These are phyloP conservation scores for Coemansia sp. DNA, from an alignment of 192 early-diverging fungal species.

Conservation along the genomic window DNA sequence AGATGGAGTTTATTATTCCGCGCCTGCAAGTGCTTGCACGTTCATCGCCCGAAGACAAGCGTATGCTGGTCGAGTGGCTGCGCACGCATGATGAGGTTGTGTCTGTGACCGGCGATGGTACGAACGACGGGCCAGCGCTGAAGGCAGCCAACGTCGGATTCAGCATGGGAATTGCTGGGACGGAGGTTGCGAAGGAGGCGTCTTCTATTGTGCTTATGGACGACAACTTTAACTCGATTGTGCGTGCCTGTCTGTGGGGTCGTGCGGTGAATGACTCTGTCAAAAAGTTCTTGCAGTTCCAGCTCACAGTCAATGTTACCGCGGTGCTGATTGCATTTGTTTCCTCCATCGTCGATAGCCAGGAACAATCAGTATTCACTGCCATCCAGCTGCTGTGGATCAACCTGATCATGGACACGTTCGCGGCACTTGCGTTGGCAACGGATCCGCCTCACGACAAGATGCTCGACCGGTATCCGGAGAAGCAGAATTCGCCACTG, in stretches of 20 bases:
- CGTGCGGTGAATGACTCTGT: slow-evolving; percentile 94
- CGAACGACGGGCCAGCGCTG: slow-evolving; percentile 97
- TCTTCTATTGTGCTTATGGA: slow-evolving; percentile 98
- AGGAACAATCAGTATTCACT: slow-evolving; percentile 83
- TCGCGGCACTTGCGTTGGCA: slow-evolving; percentile 96
- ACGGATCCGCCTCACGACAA: slow-evolving; percentile 89
- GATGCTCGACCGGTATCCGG: slow-evolving; percentile 86
- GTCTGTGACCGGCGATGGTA: slow-evolving; percentile 98
- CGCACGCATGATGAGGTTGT: slow-evolving; percentile 93
- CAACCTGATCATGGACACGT: slow-evolving; percentile 99
- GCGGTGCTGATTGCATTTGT: slow-evolving; percentile 82
- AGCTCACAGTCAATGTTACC: slow-evolving; percentile 96
- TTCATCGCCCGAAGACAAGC: slow-evolving; percentile 93
- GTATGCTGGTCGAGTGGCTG: slow-evolving; percentile 87
- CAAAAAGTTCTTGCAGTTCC: slow-evolving; percentile 99
- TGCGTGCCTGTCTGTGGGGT: slow-evolving; percentile 98
- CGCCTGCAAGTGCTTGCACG: slow-evolving; percentile 94
- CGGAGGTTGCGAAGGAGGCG: slow-evolving; percentile 99
- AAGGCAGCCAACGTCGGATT: slow-evolving; percentile 97
- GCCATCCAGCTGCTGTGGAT: slow-evolving; percentile 98
- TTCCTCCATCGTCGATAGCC: slow-evolving; percentile 64
- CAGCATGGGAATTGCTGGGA: slow-evolving; percentile 99
- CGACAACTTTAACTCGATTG: slow-evolving; percentile 97
- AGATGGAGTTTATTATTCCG: slow-evolving; percentile 85
- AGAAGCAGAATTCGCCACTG: slow-evolving; percentile 77